Conservation (phyloP, 495 filamentous ascomycete genomes). For the Penicillium maclennaniae region DNA sequence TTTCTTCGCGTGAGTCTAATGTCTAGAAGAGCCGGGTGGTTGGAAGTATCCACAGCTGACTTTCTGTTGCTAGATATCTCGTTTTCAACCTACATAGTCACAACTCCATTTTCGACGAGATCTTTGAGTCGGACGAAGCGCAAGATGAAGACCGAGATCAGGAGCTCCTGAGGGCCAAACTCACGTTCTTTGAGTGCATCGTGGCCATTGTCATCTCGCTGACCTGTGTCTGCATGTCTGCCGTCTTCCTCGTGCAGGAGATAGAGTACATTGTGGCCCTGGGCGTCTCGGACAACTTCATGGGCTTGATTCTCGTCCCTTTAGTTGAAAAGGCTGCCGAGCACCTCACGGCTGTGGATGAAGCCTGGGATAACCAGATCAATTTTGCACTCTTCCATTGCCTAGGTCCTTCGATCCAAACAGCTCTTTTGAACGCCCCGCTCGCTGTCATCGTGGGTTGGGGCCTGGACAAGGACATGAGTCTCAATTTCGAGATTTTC, state of each 20-base stretch:
- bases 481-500: slow-evolving; percentile 83
- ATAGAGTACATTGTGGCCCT: slow-evolving; percentile 71
- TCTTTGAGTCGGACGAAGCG: slow-evolving; percentile 67
- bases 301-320: slow-evolving; percentile 69
- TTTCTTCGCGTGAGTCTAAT: slow-evolving; percentile 52
- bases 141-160: slow-evolving; percentile 65
- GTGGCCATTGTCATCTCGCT: slow-evolving; percentile 65
- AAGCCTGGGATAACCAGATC: slow-evolving; percentile 66
- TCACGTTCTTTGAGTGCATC: slow-evolving; percentile 73
- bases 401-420: slow-evolving; percentile 84
- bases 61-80: slow-evolving; percentile 53
- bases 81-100: slow-evolving; percentile 82
- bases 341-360: slow-evolving; percentile 85
- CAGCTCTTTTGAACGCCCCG: slow-evolving; percentile 82
- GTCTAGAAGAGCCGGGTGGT: too few species aligned
- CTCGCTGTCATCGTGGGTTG: slow-evolving; percentile 82
- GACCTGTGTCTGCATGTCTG: slow-evolving; percentile 72
- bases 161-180: slow-evolving; percentile 61
- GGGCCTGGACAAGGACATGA: slow-evolving; percentile 68
- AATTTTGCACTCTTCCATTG: slow-evolving; percentile 92
- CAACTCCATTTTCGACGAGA: slow-evolving; percentile 70
- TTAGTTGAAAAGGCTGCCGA: slow-evolving; percentile 90
- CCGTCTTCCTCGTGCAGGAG: slow-evolving; percentile 75
- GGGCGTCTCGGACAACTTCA: slow-evolving; percentile 70
- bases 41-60: neutral